Evolutionary conservation across 805 yeast species (phyloP).

Genomic region (Brettanomyces bruxellensis): DNA sequence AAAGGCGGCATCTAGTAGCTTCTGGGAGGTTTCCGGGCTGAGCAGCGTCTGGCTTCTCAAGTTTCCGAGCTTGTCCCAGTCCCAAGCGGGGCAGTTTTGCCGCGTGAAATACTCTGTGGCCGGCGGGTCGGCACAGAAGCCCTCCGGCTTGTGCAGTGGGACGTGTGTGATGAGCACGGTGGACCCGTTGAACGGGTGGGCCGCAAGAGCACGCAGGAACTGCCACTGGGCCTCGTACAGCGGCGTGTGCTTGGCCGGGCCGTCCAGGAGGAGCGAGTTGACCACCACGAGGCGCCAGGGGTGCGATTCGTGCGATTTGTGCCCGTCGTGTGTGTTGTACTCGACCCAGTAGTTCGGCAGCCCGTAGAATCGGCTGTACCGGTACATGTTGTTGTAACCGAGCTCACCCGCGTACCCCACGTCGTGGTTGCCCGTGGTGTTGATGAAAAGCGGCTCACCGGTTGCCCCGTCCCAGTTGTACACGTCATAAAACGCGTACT

Average conservation of each 20-base stretch:
- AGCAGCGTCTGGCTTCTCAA: constrained; percentile 83
- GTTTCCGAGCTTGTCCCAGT: constrained; percentile 60
- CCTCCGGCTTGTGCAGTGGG: constrained; percentile 76
- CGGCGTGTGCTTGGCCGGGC: constrained; percentile 75
- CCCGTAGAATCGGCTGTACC: constrained; percentile 71
- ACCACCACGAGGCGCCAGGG: constrained; percentile 89
- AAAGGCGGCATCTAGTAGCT: constrained; percentile 67
- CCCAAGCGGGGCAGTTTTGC: constrained; percentile 37
- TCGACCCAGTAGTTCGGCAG: constrained; percentile 76
- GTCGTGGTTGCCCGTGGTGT: constrained; percentile 92
- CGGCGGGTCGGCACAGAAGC: constrained; percentile 85
- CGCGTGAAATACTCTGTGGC: constrained; percentile 49
- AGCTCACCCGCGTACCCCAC: constrained; percentile 97
- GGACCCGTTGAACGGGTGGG: constrained; percentile 57
- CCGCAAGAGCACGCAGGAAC: constrained; percentile 54
- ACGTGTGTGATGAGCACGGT: constrained; percentile 83
- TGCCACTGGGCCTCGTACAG: constrained; percentile 61
- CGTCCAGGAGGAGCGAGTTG: constrained; percentile 77
- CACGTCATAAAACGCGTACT: constrained; percentile 48
- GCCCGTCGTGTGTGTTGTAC: constrained; percentile 54
- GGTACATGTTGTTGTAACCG: constrained; percentile 79
- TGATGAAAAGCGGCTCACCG: constrained; percentile 60
- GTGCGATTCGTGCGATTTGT: constrained; percentile 48
- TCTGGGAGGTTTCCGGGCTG: constrained; percentile 52
- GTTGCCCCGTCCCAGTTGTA: constrained; percentile 50